A percentile compares a stretch with the other conserved stretches of the same genome.
Evolutionary conservation across 768 basidiomycete species (phyloP).

Genomic region (Floccularia luteovirens): DNA sequence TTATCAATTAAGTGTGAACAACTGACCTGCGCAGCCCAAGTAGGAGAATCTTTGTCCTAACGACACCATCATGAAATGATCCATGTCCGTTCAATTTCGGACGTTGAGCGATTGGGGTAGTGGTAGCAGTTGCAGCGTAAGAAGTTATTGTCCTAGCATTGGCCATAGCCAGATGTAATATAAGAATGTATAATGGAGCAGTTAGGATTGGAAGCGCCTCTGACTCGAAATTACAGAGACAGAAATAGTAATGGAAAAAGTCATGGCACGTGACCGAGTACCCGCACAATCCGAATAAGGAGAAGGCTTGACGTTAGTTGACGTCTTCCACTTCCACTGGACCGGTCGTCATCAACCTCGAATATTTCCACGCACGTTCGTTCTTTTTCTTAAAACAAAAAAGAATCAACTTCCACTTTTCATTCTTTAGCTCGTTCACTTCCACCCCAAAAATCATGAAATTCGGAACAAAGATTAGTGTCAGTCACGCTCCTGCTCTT

Average conservation of each 20-base stretch:
- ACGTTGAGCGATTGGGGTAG: conserved; percentile 14
- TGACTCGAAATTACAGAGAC: too few relatives aligned
- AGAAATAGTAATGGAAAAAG: too few relatives aligned
- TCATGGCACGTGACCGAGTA: too few relatives aligned
- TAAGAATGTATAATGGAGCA: too few relatives aligned
- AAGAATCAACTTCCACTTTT: too few relatives aligned
- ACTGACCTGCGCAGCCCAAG: conserved; percentile 62
- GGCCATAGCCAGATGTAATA: too few relatives aligned
- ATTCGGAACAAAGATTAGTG: conserved; percentile 74
- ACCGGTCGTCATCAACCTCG: too few relatives aligned
- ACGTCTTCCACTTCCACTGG: too few relatives aligned
- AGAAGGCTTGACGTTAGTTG: too few relatives aligned
- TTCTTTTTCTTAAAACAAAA: background rate
- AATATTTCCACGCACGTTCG: conserved; percentile 9
- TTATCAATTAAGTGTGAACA: background rate
- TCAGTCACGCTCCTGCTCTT: conserved; percentile 24
- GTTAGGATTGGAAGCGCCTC: too few relatives aligned
- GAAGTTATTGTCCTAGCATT: conserved; percentile 10
- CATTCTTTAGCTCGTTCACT: conserved; percentile 1
- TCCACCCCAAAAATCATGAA: conserved; percentile 42
- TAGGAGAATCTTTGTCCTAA: conserved; percentile 64
- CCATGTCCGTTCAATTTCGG: conserved; percentile 20
- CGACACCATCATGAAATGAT: conserved; percentile 16
- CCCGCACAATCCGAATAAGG: too few relatives aligned
- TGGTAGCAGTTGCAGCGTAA: conserved; percentile 23